phyloP scores from a whole-genome alignment of 2,329 filamentous ascomycete species.

The Xylariaceae sp. region DNA sequence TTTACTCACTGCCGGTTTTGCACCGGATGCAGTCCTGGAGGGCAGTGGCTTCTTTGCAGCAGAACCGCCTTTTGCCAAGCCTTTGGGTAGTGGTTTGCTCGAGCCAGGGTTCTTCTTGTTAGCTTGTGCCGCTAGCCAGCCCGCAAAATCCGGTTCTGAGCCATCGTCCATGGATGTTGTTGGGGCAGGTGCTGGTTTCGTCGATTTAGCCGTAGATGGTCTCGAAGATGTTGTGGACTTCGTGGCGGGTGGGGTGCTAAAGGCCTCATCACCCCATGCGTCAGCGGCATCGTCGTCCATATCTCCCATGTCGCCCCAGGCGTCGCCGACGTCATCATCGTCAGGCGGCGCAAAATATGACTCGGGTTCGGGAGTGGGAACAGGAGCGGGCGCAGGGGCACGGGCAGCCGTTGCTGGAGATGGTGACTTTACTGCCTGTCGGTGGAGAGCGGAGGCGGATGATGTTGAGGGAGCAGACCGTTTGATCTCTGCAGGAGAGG shows the following conservation, averaged over 20 bases:
- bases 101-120: constrained; percentile 54
- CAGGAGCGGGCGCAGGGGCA: constrained; percentile 42
- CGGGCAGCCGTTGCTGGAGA: constrained; percentile 42
- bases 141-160: constrained; percentile 90
- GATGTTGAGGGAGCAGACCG: constrained; percentile 33
- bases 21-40: constrained; percentile 26
- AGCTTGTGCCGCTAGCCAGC: constrained; percentile 86
- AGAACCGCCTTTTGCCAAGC: constrained; percentile 58
- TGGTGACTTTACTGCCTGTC: constrained; percentile 55
- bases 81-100: constrained; percentile 74
- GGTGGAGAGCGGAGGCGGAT: constrained; percentile 57
- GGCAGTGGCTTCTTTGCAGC: constrained; percentile 33
- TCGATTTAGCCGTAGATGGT: constrained; percentile 23
- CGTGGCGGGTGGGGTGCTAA: constrained; percentile 8
- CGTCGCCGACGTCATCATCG: constrained; percentile 59
- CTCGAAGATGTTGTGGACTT: constrained; percentile 28
- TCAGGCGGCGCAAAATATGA: constrained; percentile 44
- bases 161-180: constrained; percentile 57
- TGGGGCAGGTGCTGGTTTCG: constrained; percentile 46
- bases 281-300: constrained; percentile 41
- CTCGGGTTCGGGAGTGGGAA: constrained; percentile 36
- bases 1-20: constrained; percentile 43
- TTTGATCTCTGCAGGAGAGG: constrained; percentile 39
- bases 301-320: constrained; percentile 66
- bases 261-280: constrained; percentile 4